Percentiles rank a stretch among this genome's conserved stretches.
These are phyloP conservation scores for Chenopodium quinoa DNA, from an alignment of 148 eudicot species.

Conservation along the genomic window DNA sequence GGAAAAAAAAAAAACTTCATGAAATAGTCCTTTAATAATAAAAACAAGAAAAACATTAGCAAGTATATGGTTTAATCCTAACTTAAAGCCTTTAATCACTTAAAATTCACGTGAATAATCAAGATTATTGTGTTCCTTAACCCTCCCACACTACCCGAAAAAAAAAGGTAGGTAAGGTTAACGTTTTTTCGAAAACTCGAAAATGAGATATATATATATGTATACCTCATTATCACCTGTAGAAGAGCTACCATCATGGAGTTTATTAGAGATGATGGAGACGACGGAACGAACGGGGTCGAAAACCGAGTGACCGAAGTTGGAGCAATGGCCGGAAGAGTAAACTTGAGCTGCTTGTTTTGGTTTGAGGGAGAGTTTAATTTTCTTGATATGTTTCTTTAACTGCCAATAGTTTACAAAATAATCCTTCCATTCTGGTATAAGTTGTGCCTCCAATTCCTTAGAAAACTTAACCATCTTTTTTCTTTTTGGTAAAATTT, in stretches of 20 bases:
- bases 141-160: background rate
- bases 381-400: slow-evolving; percentile 79
- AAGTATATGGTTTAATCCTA: too few species aligned
- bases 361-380: slow-evolving; percentile 49
- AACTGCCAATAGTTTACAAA: slow-evolving; percentile 86
- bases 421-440: slow-evolving; percentile 90
- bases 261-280: slow-evolving; percentile 18
- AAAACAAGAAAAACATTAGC: too few species aligned
- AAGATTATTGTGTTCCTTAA: background rate
- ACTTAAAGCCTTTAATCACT: too few species aligned
- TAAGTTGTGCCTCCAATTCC: slow-evolving; percentile 89
- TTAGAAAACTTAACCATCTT: slow-evolving; percentile 95
- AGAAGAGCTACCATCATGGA: slow-evolving; percentile 13
- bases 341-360: slow-evolving; percentile 31
- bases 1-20: too few species aligned
- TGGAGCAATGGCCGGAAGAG: slow-evolving; percentile 24
- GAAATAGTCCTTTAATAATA: too few species aligned
- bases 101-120: background rate
- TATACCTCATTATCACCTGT: slow-evolving; percentile 15
- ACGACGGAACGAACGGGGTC: slow-evolving; percentile 44
- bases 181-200: background rate
- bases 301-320: slow-evolving; percentile 47
- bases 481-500: background rate
- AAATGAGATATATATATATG: background rate
- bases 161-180: background rate